Conservation (phyloP, 2,329 filamentous ascomycete genomes). For the Cladosporium sp. region DNA sequence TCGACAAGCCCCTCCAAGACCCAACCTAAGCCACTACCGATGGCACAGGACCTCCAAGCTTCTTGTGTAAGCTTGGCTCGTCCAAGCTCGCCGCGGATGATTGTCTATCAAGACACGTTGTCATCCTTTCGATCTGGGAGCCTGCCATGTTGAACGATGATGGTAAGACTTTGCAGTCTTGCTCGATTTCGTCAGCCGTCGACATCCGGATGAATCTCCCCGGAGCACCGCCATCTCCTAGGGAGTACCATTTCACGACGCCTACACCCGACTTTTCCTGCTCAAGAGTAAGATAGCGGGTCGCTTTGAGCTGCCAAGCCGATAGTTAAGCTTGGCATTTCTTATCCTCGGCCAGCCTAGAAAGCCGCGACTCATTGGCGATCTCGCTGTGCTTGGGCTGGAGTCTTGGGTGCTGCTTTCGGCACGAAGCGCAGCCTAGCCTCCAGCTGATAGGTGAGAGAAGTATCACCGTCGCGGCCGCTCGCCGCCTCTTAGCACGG, state of each 20-base stretch:
- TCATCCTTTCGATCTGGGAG: too few relatives aligned
- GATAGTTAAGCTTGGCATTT: constrained; percentile 9
- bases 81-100: constrained; percentile 11
- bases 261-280: too few relatives aligned
- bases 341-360: constrained; percentile 13
- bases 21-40: constrained; percentile 6
- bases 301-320: constrained; percentile 1
- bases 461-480: background rate
- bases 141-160: too few relatives aligned
- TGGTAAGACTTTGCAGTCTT: too few relatives aligned
- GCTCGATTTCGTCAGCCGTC: too few relatives aligned
- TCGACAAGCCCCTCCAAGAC: constrained; percentile 10
- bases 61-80: constrained; percentile 12
- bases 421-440: background rate
- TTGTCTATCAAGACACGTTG: background rate
- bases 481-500: constrained; percentile 9
- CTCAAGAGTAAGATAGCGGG: too few relatives aligned
- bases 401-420: background rate
- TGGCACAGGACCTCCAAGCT: background rate
- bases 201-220: too few relatives aligned
- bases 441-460: constrained; percentile 11
- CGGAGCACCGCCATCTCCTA: too few relatives aligned
- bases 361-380: constrained; percentile 6
- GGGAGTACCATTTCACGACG: too few relatives aligned
- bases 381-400: constrained; percentile 3